Conservation (phyloP, 768 basidiomycete genomes). For the Bullera alba region DNA sequence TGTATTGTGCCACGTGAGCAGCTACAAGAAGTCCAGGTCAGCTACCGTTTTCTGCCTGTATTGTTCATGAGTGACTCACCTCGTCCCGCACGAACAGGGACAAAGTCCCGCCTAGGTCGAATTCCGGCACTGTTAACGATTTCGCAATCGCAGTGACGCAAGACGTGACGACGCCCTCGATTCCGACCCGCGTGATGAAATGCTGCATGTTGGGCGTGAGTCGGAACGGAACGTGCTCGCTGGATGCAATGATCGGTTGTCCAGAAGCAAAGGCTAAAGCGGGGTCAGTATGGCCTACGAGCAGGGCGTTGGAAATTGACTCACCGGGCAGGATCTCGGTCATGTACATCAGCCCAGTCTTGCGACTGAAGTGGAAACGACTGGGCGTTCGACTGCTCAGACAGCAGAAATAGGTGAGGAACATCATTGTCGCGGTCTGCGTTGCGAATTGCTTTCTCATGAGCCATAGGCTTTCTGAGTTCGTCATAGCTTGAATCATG, state of each 20-base stretch:
- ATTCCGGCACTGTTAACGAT: conserved; percentile 88
- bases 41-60: conserved; percentile 55
- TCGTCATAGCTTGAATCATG: conserved; percentile 77
- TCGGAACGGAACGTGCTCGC: conserved; percentile 90
- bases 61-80: conserved; percentile 62
- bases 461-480: conserved; percentile 81
- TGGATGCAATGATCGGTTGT: conserved; percentile 63
- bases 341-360: conserved; percentile 85
- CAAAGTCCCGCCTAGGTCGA: conserved; percentile 84
- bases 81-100: conserved; percentile 90
- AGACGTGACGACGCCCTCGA: conserved; percentile 79
- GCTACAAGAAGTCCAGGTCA: conserved; percentile 6
- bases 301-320: conserved; percentile 12
- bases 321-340: conserved; percentile 80
- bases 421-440: conserved; percentile 78
- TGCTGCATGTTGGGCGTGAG: conserved; percentile 93
- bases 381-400: conserved; percentile 74
- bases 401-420: conserved; percentile 83
- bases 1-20: conserved; percentile 32
- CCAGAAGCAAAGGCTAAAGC: conserved; percentile 39
- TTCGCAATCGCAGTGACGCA: conserved; percentile 86
- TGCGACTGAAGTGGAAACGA: conserved; percentile 81
- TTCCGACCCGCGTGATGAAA: conserved; percentile 80
- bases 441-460: conserved; percentile 95
- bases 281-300: conserved; percentile 28